Evolutionary conservation across 2,329 filamentous ascomycete species (phyloP).

Genomic region (Lachnellula suecica): DNA sequence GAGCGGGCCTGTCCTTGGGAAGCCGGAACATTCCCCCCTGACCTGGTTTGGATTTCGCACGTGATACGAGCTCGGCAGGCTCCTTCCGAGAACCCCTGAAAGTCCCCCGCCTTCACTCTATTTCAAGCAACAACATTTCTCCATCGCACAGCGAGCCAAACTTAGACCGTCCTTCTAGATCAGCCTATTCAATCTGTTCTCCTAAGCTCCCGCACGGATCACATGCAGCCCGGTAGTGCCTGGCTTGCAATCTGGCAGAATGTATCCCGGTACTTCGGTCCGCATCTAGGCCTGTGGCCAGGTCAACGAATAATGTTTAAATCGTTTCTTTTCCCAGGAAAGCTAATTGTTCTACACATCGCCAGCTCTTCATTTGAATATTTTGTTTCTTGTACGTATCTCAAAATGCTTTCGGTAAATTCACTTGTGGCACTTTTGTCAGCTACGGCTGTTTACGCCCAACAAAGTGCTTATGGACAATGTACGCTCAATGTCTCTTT

Average conservation of each 20-base stretch:
- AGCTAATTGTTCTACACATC: too few species aligned
- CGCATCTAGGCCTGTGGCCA: background rate
- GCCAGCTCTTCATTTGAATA: too few species aligned
- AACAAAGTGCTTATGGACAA: slow-evolving; percentile 24
- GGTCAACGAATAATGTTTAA: background rate
- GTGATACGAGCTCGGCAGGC: slow-evolving; percentile 2
- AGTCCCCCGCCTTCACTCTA: background rate
- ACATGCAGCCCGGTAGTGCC: background rate
- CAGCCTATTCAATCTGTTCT: slow-evolving; percentile 3
- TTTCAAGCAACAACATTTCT: background rate
- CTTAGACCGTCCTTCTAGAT: background rate
- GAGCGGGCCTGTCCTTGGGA: too few species aligned
- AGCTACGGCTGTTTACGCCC: slow-evolving; percentile 15
- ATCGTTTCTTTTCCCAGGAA: background rate
- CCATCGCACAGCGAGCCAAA: background rate
- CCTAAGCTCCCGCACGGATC: background rate
- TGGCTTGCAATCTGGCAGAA: slow-evolving; percentile 16
- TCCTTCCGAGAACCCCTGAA: slow-evolving; percentile 1
- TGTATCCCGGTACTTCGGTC: slow-evolving; percentile 14
- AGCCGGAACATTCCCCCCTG: too few species aligned
- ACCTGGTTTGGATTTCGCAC: background rate
- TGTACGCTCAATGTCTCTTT: slow-evolving; percentile 15
- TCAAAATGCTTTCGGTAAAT: slow-evolving; percentile 3
- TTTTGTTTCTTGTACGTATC: background rate
- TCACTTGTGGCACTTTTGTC: background rate